A percentile compares a stretch with the other conserved stretches of the same genome.
phyloP scores from a whole-genome alignment of 1,284 basidiomycete species.

The Vanrija pseudolonga region DNA sequence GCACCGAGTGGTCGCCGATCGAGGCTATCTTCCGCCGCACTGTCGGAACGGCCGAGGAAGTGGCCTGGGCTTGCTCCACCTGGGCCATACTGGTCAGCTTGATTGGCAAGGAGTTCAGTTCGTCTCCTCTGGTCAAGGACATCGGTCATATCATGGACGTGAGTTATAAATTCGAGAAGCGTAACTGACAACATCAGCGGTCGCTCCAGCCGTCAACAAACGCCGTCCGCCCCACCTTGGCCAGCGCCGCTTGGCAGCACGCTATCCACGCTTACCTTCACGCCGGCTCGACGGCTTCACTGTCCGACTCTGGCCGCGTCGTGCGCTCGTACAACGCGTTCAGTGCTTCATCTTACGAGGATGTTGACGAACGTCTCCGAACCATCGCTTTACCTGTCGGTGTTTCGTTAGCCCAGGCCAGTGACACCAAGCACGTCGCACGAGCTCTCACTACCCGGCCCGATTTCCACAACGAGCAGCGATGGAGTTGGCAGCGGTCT shows the following conservation, averaged over 20 bases:
- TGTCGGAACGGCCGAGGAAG: slow-evolving; percentile 29
- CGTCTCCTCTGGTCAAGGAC: slow-evolving; percentile 22
- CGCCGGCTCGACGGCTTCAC: slow-evolving; percentile 19
- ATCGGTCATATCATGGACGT: slow-evolving; percentile 47
- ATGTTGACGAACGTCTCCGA: slow-evolving; percentile 18
- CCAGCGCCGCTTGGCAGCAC: slow-evolving; percentile 45
- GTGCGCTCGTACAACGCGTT: slow-evolving; percentile 35
- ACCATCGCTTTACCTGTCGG: slow-evolving; percentile 29
- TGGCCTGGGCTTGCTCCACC: slow-evolving; percentile 45
- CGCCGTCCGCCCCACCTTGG: slow-evolving; percentile 29
- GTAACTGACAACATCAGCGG: slow-evolving; percentile 23
- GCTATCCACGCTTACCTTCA: slow-evolving; percentile 45
- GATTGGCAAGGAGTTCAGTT: slow-evolving; percentile 40
- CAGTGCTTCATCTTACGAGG: slow-evolving; percentile 19
- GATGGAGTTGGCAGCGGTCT: slow-evolving; percentile 31
- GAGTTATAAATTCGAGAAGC: slow-evolving; percentile 13
- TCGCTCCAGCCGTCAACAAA: slow-evolving; percentile 35
- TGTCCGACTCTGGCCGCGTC: slow-evolving; percentile 20
- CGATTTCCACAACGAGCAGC: slow-evolving; percentile 15
- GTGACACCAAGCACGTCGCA: slow-evolving; percentile 4
- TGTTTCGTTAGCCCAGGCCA: slow-evolving; percentile 20
- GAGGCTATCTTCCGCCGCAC: slow-evolving; percentile 32
- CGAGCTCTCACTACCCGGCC: slow-evolving; percentile 5
- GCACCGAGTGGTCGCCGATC: slow-evolving; percentile 33
- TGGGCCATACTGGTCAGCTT: slow-evolving; percentile 44